Conservation (phyloP, 495 filamentous ascomycete species). For the Amphirosellinia nigrospora region DNA sequence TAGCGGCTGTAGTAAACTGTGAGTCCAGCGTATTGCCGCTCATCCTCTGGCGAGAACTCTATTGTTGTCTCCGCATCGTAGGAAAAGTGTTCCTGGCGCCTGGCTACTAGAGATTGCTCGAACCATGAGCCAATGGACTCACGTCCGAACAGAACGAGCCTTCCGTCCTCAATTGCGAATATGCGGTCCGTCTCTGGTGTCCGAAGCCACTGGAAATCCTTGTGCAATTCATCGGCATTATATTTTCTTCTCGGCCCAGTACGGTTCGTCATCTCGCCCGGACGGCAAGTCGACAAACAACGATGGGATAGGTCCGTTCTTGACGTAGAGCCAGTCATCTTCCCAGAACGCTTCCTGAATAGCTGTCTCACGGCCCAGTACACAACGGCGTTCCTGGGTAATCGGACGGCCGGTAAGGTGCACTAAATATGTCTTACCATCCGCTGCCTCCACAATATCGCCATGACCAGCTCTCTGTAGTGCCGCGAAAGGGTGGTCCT, state of each 20-base stretch:
- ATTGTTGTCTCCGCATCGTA: constrained; percentile 62
- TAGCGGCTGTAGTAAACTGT: constrained; percentile 64
- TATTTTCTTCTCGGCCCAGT: constrained; percentile 61
- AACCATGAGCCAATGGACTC: constrained; percentile 62
- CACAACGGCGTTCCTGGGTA: constrained; percentile 59
- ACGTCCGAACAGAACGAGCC: constrained; percentile 54
- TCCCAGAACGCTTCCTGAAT: constrained; percentile 63
- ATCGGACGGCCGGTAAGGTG: constrained; percentile 60
- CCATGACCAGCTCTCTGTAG: constrained; percentile 64
- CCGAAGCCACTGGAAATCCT: constrained; percentile 63
- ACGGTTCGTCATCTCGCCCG: constrained; percentile 51
- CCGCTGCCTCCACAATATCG: constrained; percentile 63
- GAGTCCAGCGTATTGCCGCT: constrained; percentile 62
- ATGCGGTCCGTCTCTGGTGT: constrained; percentile 62
- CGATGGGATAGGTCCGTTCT: constrained; percentile 60
- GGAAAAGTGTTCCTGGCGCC: constrained; percentile 61
- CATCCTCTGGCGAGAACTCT: constrained; percentile 57
- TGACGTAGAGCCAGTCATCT: constrained; percentile 63
- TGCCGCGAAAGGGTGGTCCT: constrained; percentile 50
- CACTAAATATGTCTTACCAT: constrained; percentile 62
- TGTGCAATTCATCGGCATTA: constrained; percentile 47
- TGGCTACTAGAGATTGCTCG: constrained; percentile 60
- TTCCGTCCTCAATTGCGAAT: constrained; percentile 46
- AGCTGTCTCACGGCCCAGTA: constrained; percentile 59
- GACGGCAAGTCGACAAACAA: constrained; percentile 59